phyloP scores from a whole-genome alignment of 2,329 filamentous ascomycete species.

The Penicillium fuscoglaucum region DNA sequence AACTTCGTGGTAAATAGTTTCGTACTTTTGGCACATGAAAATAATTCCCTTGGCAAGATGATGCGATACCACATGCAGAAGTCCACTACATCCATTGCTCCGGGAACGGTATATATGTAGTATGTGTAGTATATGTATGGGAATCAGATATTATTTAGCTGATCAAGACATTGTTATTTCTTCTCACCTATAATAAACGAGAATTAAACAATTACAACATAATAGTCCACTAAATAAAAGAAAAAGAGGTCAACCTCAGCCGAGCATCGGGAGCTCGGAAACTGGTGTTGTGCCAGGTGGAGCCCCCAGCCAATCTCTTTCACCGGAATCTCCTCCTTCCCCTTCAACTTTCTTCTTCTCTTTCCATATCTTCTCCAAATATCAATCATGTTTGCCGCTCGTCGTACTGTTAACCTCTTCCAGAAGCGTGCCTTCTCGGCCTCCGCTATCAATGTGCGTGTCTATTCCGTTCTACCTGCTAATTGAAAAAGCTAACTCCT shows the following conservation, averaged over 20 bases:
- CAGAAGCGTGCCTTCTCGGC: constrained; percentile 81
- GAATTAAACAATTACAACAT: not conserved
- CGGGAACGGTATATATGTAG: no score
- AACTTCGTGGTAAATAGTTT: not conserved
- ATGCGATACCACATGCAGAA: not conserved
- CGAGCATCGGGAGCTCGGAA: constrained; percentile 25
- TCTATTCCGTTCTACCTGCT: not conserved
- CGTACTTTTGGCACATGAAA: not conserved
- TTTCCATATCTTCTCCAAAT: constrained; percentile 11
- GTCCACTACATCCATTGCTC: not conserved
- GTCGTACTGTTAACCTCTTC: constrained; percentile 55
- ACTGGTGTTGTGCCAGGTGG: constrained; percentile 7
- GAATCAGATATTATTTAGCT: not conserved
- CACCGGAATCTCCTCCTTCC: constrained; percentile 15
- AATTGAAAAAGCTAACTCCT: not conserved
- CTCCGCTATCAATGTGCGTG: constrained; percentile 71
- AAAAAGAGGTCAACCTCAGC: constrained; percentile 1
- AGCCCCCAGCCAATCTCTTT: constrained; percentile 14
- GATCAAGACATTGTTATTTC: not conserved
- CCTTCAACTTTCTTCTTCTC: constrained; percentile 22
- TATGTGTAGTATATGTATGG: no score
- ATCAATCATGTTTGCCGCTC: constrained; percentile 71
- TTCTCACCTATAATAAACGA: not conserved
- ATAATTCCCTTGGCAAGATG: not conserved
- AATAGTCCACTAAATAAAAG: not conserved